phyloP scores from a whole-genome alignment of 2,329 filamentous ascomycete genomes.

The Neurospora sp. region DNA sequence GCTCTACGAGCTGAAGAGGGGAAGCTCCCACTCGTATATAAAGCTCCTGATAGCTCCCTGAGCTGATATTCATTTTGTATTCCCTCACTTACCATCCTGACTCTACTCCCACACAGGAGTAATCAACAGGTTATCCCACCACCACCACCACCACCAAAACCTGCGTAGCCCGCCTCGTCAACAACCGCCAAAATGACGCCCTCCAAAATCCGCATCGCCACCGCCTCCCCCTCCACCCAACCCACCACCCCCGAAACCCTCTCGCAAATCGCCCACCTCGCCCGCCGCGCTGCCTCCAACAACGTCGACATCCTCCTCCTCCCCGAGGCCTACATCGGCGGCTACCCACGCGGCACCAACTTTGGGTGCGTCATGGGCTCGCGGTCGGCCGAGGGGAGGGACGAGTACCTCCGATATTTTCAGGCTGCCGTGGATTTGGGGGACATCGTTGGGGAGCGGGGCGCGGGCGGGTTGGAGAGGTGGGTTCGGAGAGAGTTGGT shows the following conservation, averaged over 20 bases:
- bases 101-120: background rate
- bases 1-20: background rate
- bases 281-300: constrained; percentile 48
- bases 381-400: constrained; percentile 58
- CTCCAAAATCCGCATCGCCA: constrained; percentile 40
- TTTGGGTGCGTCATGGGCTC: constrained; percentile 70
- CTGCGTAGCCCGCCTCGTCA: background rate
- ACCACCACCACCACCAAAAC: background rate
- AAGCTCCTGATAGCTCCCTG: background rate
- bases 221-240: constrained; percentile 44
- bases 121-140: background rate
- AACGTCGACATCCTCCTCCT: constrained; percentile 66
- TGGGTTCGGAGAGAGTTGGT: constrained; percentile 57
- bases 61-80: background rate
- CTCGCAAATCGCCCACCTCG: constrained; percentile 51
- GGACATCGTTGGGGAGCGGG: constrained; percentile 52
- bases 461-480: constrained; percentile 57
- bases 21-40: background rate
- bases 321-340: constrained; percentile 85
- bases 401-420: constrained; percentile 78
- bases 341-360: constrained; percentile 72
- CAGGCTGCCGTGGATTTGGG: constrained; percentile 72
- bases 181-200: constrained; percentile 7
- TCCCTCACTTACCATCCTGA: background rate
- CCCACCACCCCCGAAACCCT: constrained; percentile 51